These are phyloP conservation scores for Trichoderma guizhouense DNA, from an alignment of 2,329 filamentous ascomycete genomes.

Conservation along the genomic window DNA sequence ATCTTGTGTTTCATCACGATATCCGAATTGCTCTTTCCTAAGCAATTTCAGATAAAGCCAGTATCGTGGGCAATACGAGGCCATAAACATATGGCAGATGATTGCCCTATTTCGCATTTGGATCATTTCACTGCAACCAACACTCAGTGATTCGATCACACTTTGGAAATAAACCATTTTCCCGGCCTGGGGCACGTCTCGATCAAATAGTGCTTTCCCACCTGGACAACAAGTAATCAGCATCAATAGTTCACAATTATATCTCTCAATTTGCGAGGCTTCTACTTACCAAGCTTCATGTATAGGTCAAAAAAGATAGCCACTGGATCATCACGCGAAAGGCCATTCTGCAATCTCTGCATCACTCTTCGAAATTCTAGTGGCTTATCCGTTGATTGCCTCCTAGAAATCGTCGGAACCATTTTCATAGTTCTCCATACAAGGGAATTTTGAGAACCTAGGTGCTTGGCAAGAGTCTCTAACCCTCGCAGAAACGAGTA, in stretches of 20 bases:
- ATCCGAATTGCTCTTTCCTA: rapidly evolving
- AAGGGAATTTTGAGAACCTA: not conserved
- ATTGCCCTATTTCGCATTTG: not conserved
- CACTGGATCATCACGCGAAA: not conserved
- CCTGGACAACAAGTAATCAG: not conserved
- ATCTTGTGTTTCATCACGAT: not conserved
- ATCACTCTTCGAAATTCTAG: not conserved
- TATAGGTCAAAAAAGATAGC: not conserved
- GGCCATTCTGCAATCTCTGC: not conserved
- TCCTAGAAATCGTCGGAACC: not conserved
- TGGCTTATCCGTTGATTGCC: not conserved
- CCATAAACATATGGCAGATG: not conserved
- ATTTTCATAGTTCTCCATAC: not conserved
- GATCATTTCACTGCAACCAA: not conserved
- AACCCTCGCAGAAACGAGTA: not conserved
- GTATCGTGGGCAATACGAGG: not conserved
- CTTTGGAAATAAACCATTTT: not conserved
- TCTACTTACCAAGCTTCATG: not conserved
- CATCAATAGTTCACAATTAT: not conserved
- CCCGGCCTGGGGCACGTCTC: not conserved
- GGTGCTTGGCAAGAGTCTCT: not conserved
- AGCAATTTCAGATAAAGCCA: not conserved
- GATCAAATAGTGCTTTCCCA: rapidly evolving
- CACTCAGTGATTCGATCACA: not conserved
- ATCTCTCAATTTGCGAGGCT: not conserved